These are phyloP conservation scores for Cercospora citrullina DNA, from an alignment of 2,329 filamentous ascomycete species.

Conservation along the genomic window DNA sequence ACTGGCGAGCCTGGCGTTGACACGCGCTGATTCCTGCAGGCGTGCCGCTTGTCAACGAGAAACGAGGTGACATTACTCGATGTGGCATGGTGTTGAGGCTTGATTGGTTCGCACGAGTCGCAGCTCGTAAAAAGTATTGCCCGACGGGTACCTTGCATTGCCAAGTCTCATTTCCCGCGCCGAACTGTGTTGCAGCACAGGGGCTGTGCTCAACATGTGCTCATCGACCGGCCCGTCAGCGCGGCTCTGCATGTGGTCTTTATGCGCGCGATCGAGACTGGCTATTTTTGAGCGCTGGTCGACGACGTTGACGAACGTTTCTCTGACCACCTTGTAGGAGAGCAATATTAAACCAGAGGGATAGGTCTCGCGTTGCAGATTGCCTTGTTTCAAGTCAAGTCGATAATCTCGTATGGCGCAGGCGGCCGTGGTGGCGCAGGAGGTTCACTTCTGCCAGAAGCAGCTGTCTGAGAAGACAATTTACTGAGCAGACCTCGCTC, in stretches of 20 bases:
- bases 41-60: conserved; percentile 6
- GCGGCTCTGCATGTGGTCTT: neutral
- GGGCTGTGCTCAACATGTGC: conserved; percentile 5
- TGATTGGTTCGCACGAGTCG: conserved; percentile 11
- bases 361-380: neutral
- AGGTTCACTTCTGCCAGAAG: neutral
- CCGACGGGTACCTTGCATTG: conserved; percentile 16
- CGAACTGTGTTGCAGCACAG: neutral
- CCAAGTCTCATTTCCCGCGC: conserved; percentile 15
- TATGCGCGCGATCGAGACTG: neutral
- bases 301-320: neutral
- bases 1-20: neutral
- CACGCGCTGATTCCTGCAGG: neutral
- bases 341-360: neutral
- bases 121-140: conserved; percentile 13
- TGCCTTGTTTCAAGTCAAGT: conserved; percentile 20
- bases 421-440: neutral
- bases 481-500: conserved; percentile 9
- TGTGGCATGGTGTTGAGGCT: neutral
- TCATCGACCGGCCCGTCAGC: neutral
- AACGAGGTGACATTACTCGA: conserved; percentile 12
- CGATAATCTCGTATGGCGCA: conserved; percentile 17
- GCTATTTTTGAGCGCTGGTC: conserved; percentile 3
- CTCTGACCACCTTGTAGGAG: neutral
- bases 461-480: neutral